Evolutionary conservation across 2,329 filamentous ascomycete genomes (phyloP).

Genomic region (Parasarocladium wereldwijsianum): DNA sequence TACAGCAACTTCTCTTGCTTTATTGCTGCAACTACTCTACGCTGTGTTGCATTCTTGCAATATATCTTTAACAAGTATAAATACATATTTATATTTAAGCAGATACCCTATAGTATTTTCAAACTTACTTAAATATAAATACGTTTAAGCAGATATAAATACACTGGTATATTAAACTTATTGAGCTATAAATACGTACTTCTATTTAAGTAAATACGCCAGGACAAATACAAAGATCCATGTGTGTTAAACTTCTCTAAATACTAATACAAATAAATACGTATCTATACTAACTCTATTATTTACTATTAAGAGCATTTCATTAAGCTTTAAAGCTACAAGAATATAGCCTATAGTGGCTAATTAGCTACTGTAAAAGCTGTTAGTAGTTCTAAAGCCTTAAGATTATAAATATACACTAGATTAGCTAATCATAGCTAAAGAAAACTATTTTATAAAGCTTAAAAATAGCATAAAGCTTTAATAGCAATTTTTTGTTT

Average conservation of each 20-base stretch:
- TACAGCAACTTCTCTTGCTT: too few species aligned
- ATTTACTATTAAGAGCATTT: neutral
- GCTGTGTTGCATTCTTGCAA: too few species aligned
- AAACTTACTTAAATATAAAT: too few species aligned
- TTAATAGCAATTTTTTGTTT: too few species aligned
- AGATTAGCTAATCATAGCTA: too few species aligned
- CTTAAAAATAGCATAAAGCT: too few species aligned
- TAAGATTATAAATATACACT: neutral
- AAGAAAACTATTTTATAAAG: neutral
- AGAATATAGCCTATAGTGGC: neutral
- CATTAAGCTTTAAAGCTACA: neutral
- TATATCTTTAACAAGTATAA: too few species aligned
- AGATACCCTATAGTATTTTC: too few species aligned
- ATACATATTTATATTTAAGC: slow-evolving; percentile 1
- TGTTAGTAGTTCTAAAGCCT: neutral
- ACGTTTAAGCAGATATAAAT: neutral
- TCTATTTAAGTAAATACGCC: neutral
- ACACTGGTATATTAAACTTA: too few species aligned
- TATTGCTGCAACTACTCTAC: too few species aligned
- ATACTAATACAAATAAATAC: neutral
- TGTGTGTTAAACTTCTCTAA: neutral
- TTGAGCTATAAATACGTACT: too few species aligned
- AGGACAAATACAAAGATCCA: neutral
- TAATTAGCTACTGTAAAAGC: neutral
- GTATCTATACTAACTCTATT: neutral